Evolutionary conservation across 306 rosid species (phyloP).

Genomic region (Purshia tridentata): DNA sequence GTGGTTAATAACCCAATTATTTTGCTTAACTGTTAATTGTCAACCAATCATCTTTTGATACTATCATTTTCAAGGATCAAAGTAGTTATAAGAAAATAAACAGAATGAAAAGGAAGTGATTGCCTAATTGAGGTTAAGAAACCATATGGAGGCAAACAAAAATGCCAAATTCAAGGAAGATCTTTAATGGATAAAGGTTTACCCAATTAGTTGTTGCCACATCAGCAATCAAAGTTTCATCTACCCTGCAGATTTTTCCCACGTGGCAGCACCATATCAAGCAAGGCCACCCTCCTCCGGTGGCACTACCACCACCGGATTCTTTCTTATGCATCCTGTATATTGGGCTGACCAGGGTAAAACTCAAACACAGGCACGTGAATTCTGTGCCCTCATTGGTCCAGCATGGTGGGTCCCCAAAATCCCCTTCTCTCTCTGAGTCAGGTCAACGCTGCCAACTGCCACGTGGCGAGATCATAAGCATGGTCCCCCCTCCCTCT

Average conservation of each 20-base stretch:
- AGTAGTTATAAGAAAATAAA: too few species aligned
- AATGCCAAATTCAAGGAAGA: not conserved
- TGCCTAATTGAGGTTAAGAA: too few species aligned
- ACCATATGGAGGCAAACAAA: too few species aligned
- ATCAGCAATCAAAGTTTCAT: not conserved
- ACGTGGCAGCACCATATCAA: not conserved
- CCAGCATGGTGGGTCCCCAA: not conserved
- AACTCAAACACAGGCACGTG: slow-evolving; percentile 35
- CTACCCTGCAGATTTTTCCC: not conserved
- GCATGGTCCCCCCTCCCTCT: slow-evolving; percentile 19
- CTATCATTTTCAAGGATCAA: too few species aligned
- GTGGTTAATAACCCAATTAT: too few species aligned
- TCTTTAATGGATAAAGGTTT: not conserved
- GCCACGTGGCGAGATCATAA: slow-evolving; percentile 32
- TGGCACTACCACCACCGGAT: slow-evolving; percentile 18
- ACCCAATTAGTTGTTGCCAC: not conserved
- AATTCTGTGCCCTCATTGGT: slow-evolving; percentile 20
- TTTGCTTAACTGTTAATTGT: too few species aligned
- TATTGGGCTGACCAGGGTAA: slow-evolving; percentile 4
- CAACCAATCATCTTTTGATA: too few species aligned
- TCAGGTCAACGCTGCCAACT: slow-evolving; percentile 21
- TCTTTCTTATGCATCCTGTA: not conserved
- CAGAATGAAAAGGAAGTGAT: too few species aligned
- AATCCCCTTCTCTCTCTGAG: not conserved
- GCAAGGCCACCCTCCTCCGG: not conserved